These are phyloP conservation scores for Wickerhamomyces chaumierensis DNA, from an alignment of 805 yeast species.

Conservation along the genomic window DNA sequence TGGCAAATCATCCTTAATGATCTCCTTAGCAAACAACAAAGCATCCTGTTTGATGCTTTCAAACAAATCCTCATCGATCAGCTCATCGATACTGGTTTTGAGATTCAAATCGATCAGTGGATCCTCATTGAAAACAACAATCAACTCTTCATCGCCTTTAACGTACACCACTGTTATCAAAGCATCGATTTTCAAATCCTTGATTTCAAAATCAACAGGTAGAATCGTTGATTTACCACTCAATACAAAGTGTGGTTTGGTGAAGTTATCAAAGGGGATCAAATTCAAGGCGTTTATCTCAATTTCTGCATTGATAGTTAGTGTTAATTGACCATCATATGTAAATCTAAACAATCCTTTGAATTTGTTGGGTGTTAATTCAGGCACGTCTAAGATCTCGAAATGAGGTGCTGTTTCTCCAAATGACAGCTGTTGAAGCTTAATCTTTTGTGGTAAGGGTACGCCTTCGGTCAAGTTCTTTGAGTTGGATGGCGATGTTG, in stretches of 20 bases:
- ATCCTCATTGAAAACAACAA: constrained; percentile 17
- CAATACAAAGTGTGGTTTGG: constrained; percentile 16
- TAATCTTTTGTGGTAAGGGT: constrained; percentile 13
- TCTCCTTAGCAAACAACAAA: constrained; percentile 9
- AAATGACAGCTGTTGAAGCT: constrained; percentile 8
- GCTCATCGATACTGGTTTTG: constrained; percentile 17
- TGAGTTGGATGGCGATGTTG: too few species aligned
- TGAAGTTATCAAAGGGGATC: constrained; percentile 17
- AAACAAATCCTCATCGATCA: constrained; percentile 16
- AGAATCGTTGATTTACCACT: constrained; percentile 14
- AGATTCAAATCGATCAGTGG: constrained; percentile 15
- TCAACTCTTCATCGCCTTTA: constrained; percentile 10
- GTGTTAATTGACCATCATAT: constrained; percentile 13
- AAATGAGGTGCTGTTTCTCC: constrained; percentile 12
- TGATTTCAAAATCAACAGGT: constrained; percentile 16
- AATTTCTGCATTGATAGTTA: constrained; percentile 11
- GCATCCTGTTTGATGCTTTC: constrained; percentile 13
- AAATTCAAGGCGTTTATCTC: constrained; percentile 16
- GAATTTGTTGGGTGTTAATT: constrained; percentile 10
- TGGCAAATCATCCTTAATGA: constrained; percentile 16
- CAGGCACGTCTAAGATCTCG: constrained; percentile 14
- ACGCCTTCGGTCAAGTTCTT: constrained; percentile 1
- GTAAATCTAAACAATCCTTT: constrained; percentile 16
- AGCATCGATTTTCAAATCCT: constrained; percentile 11
- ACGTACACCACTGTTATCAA: constrained; percentile 13